These are phyloP conservation scores for Citrus sp. DNA, from an alignment of 345 rosid species.

Conservation along the genomic window DNA sequence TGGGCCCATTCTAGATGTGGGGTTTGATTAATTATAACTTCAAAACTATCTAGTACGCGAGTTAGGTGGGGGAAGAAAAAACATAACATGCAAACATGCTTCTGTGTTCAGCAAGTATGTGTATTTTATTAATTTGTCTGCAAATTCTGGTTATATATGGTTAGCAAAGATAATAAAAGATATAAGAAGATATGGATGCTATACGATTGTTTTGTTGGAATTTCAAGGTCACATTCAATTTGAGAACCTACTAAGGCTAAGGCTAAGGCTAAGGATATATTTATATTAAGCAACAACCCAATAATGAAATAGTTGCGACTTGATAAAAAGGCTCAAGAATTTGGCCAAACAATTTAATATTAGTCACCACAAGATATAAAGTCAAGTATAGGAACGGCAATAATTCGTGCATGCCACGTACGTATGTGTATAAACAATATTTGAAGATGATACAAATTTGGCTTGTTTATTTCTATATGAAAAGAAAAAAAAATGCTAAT, in stretches of 20 bases:
- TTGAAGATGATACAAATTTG: too few relatives aligned
- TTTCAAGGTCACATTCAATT: not conserved
- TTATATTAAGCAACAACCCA: too few relatives aligned
- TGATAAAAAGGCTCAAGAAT: too few relatives aligned
- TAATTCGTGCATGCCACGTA: too few relatives aligned
- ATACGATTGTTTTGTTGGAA: not conserved
- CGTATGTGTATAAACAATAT: too few relatives aligned
- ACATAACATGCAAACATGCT: conserved; percentile 14
- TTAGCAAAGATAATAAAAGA: not conserved
- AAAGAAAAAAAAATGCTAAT: too few relatives aligned
- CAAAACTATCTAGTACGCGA: not conserved
- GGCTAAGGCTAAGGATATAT: too few relatives aligned
- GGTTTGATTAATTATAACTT: not conserved
- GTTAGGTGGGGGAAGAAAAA: not conserved
- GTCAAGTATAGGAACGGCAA: too few relatives aligned
- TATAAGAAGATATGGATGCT: not conserved
- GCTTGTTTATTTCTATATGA: too few relatives aligned
- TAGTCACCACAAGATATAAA: too few relatives aligned
- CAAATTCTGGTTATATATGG: not conserved
- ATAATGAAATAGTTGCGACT: too few relatives aligned
- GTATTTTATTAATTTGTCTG: not conserved
- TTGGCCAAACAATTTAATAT: too few relatives aligned
- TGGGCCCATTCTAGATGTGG: conserved; percentile 30
- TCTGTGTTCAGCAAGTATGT: not conserved
- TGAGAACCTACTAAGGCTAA: not conserved